Base-by-base conservation (phyloP, 352 stramenopile genomes). In the Thraustochytrium sp. region DNA sequence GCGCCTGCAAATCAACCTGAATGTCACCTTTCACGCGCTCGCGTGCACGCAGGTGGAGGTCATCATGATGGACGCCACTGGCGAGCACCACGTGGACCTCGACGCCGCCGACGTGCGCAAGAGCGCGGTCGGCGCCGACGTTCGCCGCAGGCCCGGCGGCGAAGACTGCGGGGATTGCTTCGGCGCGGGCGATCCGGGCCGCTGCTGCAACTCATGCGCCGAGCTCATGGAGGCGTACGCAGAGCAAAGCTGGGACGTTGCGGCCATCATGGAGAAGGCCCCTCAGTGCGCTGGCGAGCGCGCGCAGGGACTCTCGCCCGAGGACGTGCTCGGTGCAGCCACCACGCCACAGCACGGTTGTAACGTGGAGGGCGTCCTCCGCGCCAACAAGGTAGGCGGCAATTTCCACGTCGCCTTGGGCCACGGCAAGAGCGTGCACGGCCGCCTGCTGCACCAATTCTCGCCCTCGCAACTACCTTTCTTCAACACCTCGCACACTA, bases 161-260 rank as follows among this genome's bases (percentile, higher is more conserved):
- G n/a, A n/a, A n/a, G 98, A 98, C 87, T 99, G 96, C 85, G 94
- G 94, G 9, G 94, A 92, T 80, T 99, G 96, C 88, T 98, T 97
- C 86, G 93, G 94, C 53, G 94, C 92, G 3, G 78, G 62, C 48
- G 44, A 53, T 88, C 73, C 77, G 54, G 9, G 85, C 44, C 11
- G 48, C 0, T 88, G 85, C 72, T 88, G 85, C 82, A 88, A 88
- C 62, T 85, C 76, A 5, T 88, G 85, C 73, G 42, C 87, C 23
- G 56, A 68, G 13, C 64, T 88, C 23, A 61, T 87, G 16, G 54
- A 49, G 18, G 76, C 85, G 16, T 88, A 88, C 44, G 34, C 51
- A 4, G 54, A 84, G 31, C 87, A 85, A 40, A 42, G 54, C 42
- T 88, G 85, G 76, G 82, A 84, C 37, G 44, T 84, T 2, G 29